These are phyloP conservation scores for Farysia itapuensis DNA, from an alignment of 1,284 basidiomycete genomes.

Conservation along the genomic window DNA sequence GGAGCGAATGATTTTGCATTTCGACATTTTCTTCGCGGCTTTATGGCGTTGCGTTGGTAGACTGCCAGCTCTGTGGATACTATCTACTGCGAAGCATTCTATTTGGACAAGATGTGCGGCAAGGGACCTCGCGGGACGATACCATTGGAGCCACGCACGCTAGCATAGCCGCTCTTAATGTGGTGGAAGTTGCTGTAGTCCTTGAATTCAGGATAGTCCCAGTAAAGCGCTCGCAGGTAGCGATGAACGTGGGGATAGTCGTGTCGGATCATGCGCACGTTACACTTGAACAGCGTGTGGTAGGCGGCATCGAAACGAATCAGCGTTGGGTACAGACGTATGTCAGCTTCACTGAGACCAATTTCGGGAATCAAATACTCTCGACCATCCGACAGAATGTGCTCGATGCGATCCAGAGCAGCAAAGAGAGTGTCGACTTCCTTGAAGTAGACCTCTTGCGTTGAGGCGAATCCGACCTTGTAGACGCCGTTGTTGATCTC, in stretches of 20 bases:
- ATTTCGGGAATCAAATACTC: slow-evolving; percentile 77
- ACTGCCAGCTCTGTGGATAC: too few relatives aligned
- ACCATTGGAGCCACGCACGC: slow-evolving; percentile 9
- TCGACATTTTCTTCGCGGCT: too few relatives aligned
- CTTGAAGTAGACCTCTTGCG: slow-evolving; percentile 76
- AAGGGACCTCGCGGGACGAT: slow-evolving; percentile 33
- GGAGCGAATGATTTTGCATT: too few relatives aligned
- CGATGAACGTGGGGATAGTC: slow-evolving; percentile 37
- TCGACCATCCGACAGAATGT: slow-evolving; percentile 71
- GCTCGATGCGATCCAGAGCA: slow-evolving; percentile 77
- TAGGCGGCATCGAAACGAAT: slow-evolving; percentile 79
- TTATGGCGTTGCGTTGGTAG: too few relatives aligned
- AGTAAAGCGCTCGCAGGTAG: slow-evolving; percentile 82
- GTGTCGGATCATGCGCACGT: slow-evolving; percentile 61
- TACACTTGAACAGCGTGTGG: slow-evolving; percentile 84
- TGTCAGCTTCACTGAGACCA: slow-evolving; percentile 80
- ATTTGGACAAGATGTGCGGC: slow-evolving; percentile 30
- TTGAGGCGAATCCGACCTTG: slow-evolving; percentile 74
- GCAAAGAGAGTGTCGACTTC: slow-evolving; percentile 70
- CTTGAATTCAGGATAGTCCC: slow-evolving; percentile 83
- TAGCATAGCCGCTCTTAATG: slow-evolving; percentile 51
- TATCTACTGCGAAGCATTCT: too few relatives aligned
- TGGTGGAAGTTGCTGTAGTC: slow-evolving; percentile 76
- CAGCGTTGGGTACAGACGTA: slow-evolving; percentile 83
- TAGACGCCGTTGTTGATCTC: slow-evolving; percentile 66